Conservation (phyloP, 257 asterid genomes). For the Eustoma russellianum region DNA sequence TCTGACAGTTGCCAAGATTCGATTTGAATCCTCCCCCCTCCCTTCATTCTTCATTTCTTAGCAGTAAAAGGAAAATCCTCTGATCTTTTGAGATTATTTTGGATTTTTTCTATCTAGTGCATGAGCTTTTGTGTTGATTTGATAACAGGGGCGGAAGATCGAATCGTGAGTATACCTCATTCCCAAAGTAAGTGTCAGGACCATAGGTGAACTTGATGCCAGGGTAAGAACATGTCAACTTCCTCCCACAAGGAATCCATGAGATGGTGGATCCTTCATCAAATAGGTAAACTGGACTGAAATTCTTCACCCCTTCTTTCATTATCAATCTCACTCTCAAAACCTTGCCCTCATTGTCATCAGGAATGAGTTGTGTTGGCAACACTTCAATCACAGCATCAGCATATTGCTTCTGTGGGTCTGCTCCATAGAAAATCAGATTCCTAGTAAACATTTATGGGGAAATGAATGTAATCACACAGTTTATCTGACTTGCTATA, state of each 20-base stretch:
- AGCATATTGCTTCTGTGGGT: slow-evolving; percentile 91
- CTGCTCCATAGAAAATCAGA: slow-evolving; percentile 27
- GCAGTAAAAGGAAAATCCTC: no score
- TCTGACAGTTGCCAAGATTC: no score
- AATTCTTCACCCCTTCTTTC: slow-evolving; percentile 83
- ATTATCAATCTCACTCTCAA: slow-evolving; percentile 82
- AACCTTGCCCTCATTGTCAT: slow-evolving; percentile 84
- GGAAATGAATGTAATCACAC: neutral
- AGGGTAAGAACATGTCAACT: slow-evolving; percentile 94
- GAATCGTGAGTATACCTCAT: slow-evolving; percentile 47
- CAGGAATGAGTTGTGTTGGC: slow-evolving; percentile 90
- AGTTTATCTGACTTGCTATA: neutral
- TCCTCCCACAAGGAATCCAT: slow-evolving; percentile 99
- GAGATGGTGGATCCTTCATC: slow-evolving; percentile 95
- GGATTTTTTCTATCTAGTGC: no score
- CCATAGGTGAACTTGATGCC: slow-evolving; percentile 91
- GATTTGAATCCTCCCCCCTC: no score
- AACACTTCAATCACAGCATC: slow-evolving; percentile 88
- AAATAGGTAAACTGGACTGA: slow-evolving; percentile 81
- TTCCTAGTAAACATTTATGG: neutral
- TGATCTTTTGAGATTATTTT: no score
- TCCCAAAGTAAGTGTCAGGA: slow-evolving; percentile 72
- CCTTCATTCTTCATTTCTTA: no score
- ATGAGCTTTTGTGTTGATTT: no score
- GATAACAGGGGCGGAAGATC: no score